Evolutionary conservation across 768 basidiomycete species (phyloP), one percentile per base, ranked within the genome.

Genomic region (Lactarius sanguifluus): DNA sequence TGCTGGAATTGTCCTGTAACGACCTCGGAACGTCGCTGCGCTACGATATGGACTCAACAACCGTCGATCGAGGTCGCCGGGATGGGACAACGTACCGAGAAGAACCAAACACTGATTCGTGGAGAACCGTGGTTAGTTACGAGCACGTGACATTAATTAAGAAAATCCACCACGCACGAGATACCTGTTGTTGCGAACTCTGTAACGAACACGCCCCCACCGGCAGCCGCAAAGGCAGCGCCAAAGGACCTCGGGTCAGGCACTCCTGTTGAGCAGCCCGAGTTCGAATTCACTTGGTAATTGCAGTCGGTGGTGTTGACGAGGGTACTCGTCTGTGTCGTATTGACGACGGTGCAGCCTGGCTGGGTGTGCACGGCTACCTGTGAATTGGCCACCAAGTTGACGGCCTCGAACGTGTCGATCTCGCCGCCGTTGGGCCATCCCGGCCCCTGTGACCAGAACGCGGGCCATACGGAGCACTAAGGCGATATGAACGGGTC

Each of bases 401-500:
- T 94, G 68, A 94, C 87, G 40, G 86, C 89, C 75, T 95, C 92
- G 65, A 94, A 84, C 12, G 89, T 90, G 75, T 94, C 93, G 67
- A 76, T 80, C 70, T 77, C 83, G 75, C 84, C 87, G 68, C 87
- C 88, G 15, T 74, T 73, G 2, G 89, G 89, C 88, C 89, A 90
- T 23, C 76, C 71, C 13, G 80, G 75, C 1, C 86, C 82, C 72
- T 85, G 83, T 66, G 78, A 78, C 81, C 78, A 85, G 81, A 83
- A 86, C 25, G 86, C 85, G 18, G 87, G 86, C 87, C 88, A 89
- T 32, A 88, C 87, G 7, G 87, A 87, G 71, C 88, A 89, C 87
- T 89, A 50, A 28, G 50, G 30, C 1, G 13, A 4, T 18, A 20
- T 9, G 20, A 12, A n/a, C 20, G 8, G 3, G n/a, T 64, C 57